Evolutionary conservation across 371 early-diverging fungal species (phyloP).

Genomic region (Apophysomyces variabilis): DNA sequence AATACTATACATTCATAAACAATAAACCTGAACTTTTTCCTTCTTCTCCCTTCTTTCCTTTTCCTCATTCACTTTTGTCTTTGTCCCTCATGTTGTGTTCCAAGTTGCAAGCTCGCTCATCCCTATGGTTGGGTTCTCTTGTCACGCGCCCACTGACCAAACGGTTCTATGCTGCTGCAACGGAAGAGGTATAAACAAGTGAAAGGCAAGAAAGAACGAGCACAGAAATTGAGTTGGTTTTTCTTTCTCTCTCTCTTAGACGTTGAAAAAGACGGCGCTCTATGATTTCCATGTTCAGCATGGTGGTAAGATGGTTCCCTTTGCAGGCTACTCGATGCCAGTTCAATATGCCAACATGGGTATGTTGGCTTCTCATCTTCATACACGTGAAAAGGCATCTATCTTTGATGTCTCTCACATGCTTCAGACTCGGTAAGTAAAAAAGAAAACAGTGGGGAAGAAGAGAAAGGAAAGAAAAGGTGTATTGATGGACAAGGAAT

Average conservation of each 20-base stretch:
- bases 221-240: neutral
- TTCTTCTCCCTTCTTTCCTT: constrained; percentile 16
- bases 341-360: constrained; percentile 86
- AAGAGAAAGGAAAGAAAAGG: neutral
- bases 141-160: constrained; percentile 24
- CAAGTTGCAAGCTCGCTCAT: constrained; percentile 22
- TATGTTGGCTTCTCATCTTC: constrained; percentile 85
- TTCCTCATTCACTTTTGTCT: constrained; percentile 16
- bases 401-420: constrained; percentile 99
- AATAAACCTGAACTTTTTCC: constrained; percentile 12
- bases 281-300: constrained; percentile 91
- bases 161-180: constrained; percentile 34
- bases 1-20: constrained; percentile 6
- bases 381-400: constrained; percentile 91
- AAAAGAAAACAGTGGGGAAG: neutral
- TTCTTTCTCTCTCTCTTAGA: neutral
- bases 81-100: constrained; percentile 11
- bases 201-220: neutral
- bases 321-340: constrained; percentile 98
- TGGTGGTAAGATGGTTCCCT: constrained; percentile 97
- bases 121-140: constrained; percentile 19
- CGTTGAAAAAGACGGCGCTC: constrained; percentile 79
- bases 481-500: neutral
- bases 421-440: constrained; percentile 88
- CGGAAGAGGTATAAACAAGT: constrained; percentile 26